A percentile compares a stretch with the other conserved stretches of the same genome.
Evolutionary conservation across 2,329 filamentous ascomycete genomes (phyloP).

Genomic region (Thielaviopsis populi): DNA sequence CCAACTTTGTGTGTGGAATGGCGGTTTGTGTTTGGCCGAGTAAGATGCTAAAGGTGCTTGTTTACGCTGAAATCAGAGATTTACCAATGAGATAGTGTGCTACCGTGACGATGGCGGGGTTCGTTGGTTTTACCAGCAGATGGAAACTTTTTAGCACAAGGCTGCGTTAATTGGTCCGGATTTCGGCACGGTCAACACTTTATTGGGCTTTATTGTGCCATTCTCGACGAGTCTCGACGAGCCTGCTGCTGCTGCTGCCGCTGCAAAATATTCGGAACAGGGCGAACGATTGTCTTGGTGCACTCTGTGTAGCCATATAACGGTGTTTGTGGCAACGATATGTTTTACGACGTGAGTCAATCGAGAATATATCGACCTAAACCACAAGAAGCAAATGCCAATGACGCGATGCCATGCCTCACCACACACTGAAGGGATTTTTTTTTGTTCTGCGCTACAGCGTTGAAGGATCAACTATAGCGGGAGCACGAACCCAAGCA

Average conservation of each 20-base stretch:
- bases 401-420: neutral
- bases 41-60: neutral
- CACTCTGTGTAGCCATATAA: too few species aligned
- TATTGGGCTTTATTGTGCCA: neutral
- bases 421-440: neutral
- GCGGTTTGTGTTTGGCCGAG: neutral
- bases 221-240: neutral
- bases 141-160: conserved; percentile 1
- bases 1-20: neutral
- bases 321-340: too few species aligned
- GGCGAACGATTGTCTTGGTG: too few species aligned
- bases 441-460: neutral
- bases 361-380: neutral
- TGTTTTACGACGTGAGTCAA: too few species aligned
- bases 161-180: neutral
- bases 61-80: neutral
- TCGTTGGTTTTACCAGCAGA: neutral
- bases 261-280: too few species aligned
- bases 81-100: neutral
- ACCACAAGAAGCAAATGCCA: neutral
- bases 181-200: neutral
- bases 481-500: conserved; percentile 4
- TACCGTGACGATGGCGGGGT: neutral
- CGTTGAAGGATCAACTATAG: neutral
- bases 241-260: neutral